Base-by-base conservation (phyloP, 1,139 yeast species). In the Geotrichum bryndzae region DNA sequence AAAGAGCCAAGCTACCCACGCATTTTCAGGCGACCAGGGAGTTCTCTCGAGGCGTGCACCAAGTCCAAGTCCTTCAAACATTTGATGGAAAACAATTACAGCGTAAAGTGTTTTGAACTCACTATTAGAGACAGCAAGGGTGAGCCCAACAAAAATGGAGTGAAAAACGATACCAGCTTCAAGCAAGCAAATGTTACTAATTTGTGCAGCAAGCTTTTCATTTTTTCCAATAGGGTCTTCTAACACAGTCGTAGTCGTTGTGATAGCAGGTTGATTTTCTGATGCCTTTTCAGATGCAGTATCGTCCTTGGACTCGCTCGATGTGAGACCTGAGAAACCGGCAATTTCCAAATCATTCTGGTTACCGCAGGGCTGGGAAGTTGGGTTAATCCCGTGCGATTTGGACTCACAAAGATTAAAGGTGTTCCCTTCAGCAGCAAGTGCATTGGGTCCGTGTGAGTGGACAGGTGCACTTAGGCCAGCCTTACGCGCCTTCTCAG, bases 11-110 rank as follows among this genome's bases (percentile, higher is more conserved):
- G 92, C 90, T 29, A 85, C 77, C 72, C 70, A 73, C 53, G 67
- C 64, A 69, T 79, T 80, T 53, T 73, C 64, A 31, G 74, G 72
- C 33, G 89, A 86, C 91, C 94, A 89, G 51, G 81, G 77, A 5
- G 89, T 84, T 33, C 83, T 80, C 0, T 96, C 90, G 61, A 91
- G 81, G 73, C 97, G 83, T 6, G 96, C 83, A 60, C 97, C 97
- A 69, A 91, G 80, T 68, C 97, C 97, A 63, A 91, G 80, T 61
- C 97, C 97, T 79, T 91, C 97, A 73, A 91, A 91, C 77, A 88
- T 81, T 76, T 91, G 97, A 76, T 91, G 97, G 82, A 91, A 90
- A 2, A 88, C 86, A 61, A 91, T 75, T 23, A 90, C 97, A 67
- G 87, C 82, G 74, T 89, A 91, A 60, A 91, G 78, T 2, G 92